Conservation (phyloP, 352 stramenopile species). For the Pythium grandisporangium region DNA sequence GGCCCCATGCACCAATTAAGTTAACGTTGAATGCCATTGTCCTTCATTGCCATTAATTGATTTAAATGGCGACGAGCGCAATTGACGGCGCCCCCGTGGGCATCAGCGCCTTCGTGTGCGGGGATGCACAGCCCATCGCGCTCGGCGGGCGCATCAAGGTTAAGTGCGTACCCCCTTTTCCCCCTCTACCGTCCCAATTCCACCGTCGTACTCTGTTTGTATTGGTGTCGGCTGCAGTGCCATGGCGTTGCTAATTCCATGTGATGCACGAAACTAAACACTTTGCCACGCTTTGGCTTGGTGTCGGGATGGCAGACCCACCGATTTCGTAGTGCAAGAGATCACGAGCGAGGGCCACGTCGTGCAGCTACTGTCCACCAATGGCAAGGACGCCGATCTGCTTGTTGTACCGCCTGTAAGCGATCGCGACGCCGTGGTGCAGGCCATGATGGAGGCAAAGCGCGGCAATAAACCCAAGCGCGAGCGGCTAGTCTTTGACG, state of each 20-base stretch:
- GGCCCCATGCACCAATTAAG: background rate
- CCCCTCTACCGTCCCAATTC: too few species aligned
- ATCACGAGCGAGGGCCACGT: conserved; percentile 31
- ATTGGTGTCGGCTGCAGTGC: background rate
- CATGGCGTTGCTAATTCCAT: background rate
- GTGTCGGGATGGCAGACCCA: conserved; percentile 24
- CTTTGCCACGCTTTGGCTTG: background rate
- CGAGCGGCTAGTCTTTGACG: conserved; percentile 32
- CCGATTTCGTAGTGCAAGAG: conserved; percentile 70
- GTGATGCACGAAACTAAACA: too few species aligned
- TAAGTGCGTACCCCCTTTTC: conserved; percentile 27
- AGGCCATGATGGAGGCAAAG: conserved; percentile 6
- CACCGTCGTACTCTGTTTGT: too few species aligned
- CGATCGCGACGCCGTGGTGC: conserved; percentile 19
- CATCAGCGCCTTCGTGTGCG: conserved; percentile 32
- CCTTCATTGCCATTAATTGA: background rate
- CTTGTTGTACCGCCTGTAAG: conserved; percentile 18
- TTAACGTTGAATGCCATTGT: background rate
- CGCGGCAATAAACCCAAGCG: conserved; percentile 29
- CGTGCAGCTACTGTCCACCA: too few species aligned
- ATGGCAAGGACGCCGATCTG: conserved; percentile 4
- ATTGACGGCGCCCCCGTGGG: conserved; percentile 24
- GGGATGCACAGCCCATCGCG: conserved; percentile 1
- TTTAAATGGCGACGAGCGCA: background rate
- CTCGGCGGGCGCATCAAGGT: conserved; percentile 34